A percentile compares a stretch with the other conserved stretches of the same genome.
These are phyloP conservation scores for Cyclotella atomus DNA, from an alignment of 108 stramenopile species.

Conservation along the genomic window DNA sequence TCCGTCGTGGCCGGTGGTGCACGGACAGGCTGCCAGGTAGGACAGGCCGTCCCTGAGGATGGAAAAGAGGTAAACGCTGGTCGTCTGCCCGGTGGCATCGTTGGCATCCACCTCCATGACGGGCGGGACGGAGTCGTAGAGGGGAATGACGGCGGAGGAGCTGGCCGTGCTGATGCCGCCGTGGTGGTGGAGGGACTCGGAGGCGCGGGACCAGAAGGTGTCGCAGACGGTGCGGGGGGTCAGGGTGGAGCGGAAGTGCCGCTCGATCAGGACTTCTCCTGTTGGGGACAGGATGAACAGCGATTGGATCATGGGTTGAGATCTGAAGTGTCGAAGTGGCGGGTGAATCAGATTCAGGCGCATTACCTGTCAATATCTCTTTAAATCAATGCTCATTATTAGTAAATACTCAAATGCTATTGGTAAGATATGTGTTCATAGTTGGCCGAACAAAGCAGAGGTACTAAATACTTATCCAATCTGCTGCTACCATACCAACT, in stretches of 20 bases:
- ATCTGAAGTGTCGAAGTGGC: no score
- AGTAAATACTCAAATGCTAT: no score
- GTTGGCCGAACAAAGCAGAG: no score
- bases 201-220: conserved; percentile 86
- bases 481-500: no score
- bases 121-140: conserved; percentile 79
- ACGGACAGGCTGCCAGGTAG: conserved; percentile 88
- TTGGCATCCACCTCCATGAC: conserved; percentile 86
- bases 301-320: conserved; percentile 80
- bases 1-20: conserved; percentile 20
- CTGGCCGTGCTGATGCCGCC: conserved; percentile 73
- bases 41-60: conserved; percentile 89
- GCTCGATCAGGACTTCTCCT: conserved; percentile 91
- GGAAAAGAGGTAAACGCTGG: conserved; percentile 61
- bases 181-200: conserved; percentile 77
- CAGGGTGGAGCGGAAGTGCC: conserved; percentile 85
- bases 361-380: no score
- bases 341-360: no score
- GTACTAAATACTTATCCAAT: no score
- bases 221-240: conserved; percentile 84
- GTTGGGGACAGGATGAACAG: conserved; percentile 86
- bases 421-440: no score
- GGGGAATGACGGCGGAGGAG: conserved; percentile 45
- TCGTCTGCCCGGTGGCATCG: conserved; percentile 40
- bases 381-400: no score